phyloP scores from a whole-genome alignment of 108 stramenopile species.

The Skeletonema tropicum region DNA sequence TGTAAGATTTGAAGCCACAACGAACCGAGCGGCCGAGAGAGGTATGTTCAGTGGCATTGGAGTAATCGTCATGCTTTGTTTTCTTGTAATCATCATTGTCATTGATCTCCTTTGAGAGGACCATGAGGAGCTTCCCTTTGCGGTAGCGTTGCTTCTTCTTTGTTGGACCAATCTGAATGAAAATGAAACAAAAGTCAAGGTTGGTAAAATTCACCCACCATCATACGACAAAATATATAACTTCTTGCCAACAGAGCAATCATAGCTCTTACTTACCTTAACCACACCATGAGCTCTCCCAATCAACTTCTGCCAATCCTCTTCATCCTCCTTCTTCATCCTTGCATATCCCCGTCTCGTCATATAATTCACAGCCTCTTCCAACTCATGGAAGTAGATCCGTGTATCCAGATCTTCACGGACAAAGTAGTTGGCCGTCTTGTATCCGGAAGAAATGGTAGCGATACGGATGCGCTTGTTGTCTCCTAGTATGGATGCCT shows the following conservation, averaged over 20 bases:
- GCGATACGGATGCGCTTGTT: conserved; percentile 29
- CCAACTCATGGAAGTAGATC: conserved; percentile 44
- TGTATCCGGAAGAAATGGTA: conserved; percentile 42
- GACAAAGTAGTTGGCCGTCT: conserved; percentile 37
- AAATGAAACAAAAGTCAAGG: not conserved
- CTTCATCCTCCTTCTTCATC: conserved; percentile 35
- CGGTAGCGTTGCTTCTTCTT: conserved; percentile 46
- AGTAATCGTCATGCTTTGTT: not conserved
- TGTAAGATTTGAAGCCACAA: conserved; percentile 34
- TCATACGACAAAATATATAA: not conserved
- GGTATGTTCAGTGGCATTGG: conserved; percentile 20
- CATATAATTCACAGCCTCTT: conserved; percentile 41
- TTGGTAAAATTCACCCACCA: not conserved
- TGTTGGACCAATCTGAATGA: conserved; percentile 24
- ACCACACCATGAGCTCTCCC: conserved; percentile 35
- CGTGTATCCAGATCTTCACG: conserved; percentile 45
- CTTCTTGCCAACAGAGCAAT: not conserved
- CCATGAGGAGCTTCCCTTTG: conserved; percentile 36
- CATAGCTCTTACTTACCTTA: conserved; percentile 20
- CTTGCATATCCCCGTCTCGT: conserved; percentile 33
- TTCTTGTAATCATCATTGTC: conserved; percentile 13
- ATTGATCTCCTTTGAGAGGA: conserved; percentile 22
- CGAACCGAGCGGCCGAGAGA: conserved; percentile 32
- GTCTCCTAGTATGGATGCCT: not conserved
- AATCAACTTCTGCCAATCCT: conserved; percentile 29